phyloP scores from a whole-genome alignment of 1,284 basidiomycete genomes.

The Heterobasidion parviporum region DNA sequence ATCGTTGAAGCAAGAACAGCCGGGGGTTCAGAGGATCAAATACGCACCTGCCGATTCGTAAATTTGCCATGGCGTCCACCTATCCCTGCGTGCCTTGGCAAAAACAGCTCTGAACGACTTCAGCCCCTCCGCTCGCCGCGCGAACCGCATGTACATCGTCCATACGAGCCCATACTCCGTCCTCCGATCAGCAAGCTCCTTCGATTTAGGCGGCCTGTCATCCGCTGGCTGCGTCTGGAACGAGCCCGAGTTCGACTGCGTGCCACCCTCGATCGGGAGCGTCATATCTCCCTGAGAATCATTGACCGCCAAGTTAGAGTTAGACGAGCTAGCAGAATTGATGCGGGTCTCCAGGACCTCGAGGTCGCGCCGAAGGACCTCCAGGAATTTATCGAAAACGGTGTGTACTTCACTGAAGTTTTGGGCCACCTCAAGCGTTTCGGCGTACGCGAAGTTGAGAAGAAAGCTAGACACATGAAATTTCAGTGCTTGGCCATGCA shows the following conservation, averaged over 20 bases:
- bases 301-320: constrained; percentile 24
- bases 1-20: no score
- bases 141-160: constrained; percentile 92
- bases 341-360: constrained; percentile 53
- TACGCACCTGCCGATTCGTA: constrained; percentile 84
- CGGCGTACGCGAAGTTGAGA: constrained; percentile 85
- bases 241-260: constrained; percentile 25
- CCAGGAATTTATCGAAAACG: constrained; percentile 67
- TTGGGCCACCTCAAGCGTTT: constrained; percentile 65
- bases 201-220: constrained; percentile 36
- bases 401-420: constrained; percentile 63
- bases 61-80: constrained; percentile 86
- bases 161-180: constrained; percentile 64
- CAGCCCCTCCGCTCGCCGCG: constrained; percentile 76
- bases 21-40: constrained; percentile 36
- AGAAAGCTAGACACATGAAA: constrained; percentile 54
- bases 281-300: constrained; percentile 15
- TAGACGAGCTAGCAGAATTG: constrained; percentile 35
- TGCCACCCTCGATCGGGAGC: background rate
- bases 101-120: constrained; percentile 79
- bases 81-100: constrained; percentile 78
- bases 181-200: constrained; percentile 52
- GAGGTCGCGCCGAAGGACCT: constrained; percentile 62
- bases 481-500: constrained; percentile 3
- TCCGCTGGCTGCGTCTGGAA: constrained; percentile 32